Conservation (phyloP, 805 yeast genomes). For the Teunomyces pallodes region DNA sequence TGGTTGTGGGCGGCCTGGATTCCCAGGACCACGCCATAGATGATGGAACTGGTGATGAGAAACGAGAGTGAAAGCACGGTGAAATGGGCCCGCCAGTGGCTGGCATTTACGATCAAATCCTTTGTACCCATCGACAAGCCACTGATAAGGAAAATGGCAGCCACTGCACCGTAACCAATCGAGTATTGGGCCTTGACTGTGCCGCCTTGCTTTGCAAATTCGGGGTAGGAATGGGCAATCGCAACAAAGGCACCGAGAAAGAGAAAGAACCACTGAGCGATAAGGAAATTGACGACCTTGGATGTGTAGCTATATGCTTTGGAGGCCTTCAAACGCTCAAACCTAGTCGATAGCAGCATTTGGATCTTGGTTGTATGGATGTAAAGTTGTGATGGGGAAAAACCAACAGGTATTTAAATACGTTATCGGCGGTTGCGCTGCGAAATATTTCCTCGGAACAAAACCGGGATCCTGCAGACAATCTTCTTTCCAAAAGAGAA, state of each 20-base stretch:
- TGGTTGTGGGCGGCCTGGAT: constrained; percentile 55
- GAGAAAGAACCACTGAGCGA: constrained; percentile 73
- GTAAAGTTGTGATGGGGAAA: no score
- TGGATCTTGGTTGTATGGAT: no score
- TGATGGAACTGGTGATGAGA: constrained; percentile 64
- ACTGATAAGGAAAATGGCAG: constrained; percentile 75
- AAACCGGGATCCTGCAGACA: background rate
- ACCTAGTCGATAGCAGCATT: no score
- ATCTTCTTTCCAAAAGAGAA: background rate
- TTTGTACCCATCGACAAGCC: constrained; percentile 75
- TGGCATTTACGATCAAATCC: constrained; percentile 58
- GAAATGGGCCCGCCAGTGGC: constrained; percentile 80
- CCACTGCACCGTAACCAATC: constrained; percentile 84
- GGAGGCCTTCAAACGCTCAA: background rate
- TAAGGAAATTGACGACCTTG: constrained; percentile 22
- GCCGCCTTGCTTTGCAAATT: constrained; percentile 83
- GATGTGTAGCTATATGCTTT: background rate
- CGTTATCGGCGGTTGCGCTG: background rate
- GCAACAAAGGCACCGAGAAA: constrained; percentile 70
- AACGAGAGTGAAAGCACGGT: constrained; percentile 68
- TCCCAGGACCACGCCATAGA: constrained; percentile 71
- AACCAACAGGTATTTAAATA: background rate
- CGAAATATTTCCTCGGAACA: background rate
- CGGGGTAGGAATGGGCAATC: constrained; percentile 74
- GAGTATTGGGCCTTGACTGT: constrained; percentile 69